Evolutionary conservation across 768 basidiomycete genomes (phyloP), one percentile per base, ranked within the genome.

Genomic region (Piloderma croceum): DNA sequence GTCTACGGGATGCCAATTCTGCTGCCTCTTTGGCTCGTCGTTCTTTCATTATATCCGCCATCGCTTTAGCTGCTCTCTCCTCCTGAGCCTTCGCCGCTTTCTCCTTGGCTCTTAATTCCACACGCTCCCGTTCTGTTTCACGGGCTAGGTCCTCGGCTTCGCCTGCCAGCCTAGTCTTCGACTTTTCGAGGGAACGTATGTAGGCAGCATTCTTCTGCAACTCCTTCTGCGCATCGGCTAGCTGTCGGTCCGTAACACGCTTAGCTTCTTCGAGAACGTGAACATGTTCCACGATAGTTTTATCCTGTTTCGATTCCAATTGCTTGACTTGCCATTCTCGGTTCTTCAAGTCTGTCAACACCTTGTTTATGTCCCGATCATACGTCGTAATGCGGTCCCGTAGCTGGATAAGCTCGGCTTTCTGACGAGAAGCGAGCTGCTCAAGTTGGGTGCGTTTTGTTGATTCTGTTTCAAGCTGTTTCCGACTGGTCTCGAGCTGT

Each of bases 231-330:
- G 91, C 85, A 2, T 89, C 87, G 15, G 71, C 77, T 12, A 97
- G 77, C 55, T 96, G 90, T 27, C 85, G 79, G 58, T 98, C 94
- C 1, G 94, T 93, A 42, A 94, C 81, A 24, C 81, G 81, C 61
- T 97, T 98, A 12, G 94, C 94, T 57, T 93, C 89, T 58, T 97
- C 92, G 9, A 94, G 73, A 21, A 97, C 94, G 57, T 98, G 83
- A 19, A 96, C 90, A 54, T 98, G 94, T 61, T 98, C 93, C 32
- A 98, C 92, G 44, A 96, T 93, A n/a, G 89, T 96, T 68, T 93
- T 97, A 68, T 97, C 90, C 56, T 96, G 86, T 56, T 76, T 80
- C 3, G 87, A 83, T 38, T 86, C 81, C 7, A 97, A 65, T 48
- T 93, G 85, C 48, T 81, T 87, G 47, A 90, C 76, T 42, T 93